Conservation (phyloP, 768 basidiomycete species). For the Neoboletus magnificus region DNA sequence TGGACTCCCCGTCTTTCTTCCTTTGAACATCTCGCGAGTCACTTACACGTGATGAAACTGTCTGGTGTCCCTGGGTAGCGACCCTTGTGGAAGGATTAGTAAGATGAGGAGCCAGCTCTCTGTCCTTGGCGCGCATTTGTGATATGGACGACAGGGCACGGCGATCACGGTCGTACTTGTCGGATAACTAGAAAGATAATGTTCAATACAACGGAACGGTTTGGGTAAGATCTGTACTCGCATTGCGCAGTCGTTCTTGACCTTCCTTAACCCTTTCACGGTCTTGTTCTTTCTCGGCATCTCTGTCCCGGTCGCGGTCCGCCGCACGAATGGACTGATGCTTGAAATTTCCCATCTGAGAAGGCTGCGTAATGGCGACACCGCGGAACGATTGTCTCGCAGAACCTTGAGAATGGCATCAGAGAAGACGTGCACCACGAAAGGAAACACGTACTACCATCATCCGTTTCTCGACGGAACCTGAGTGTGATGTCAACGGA, state of each 20-base stretch:
- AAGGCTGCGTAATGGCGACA: slow-evolving; percentile 63
- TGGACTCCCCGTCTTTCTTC: slow-evolving; percentile 69
- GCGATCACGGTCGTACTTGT: slow-evolving; percentile 80
- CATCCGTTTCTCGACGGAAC: slow-evolving; percentile 74
- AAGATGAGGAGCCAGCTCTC: slow-evolving; percentile 64
- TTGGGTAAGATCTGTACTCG: slow-evolving; percentile 23
- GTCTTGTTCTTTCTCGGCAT: slow-evolving; percentile 48
- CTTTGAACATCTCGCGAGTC: slow-evolving; percentile 60
- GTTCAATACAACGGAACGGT: neutral
- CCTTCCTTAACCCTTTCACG: slow-evolving; percentile 72
- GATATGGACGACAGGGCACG: slow-evolving; percentile 51
- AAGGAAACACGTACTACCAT: slow-evolving; percentile 49
- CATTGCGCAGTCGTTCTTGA: slow-evolving; percentile 74
- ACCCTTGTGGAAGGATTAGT: slow-evolving; percentile 41
- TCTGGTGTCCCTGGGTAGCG: slow-evolving; percentile 30
- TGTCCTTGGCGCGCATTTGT: slow-evolving; percentile 58
- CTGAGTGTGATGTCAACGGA: slow-evolving; percentile 36
- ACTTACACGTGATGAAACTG: slow-evolving; percentile 46
- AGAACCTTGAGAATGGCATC: slow-evolving; percentile 40
- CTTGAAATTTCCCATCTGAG: slow-evolving; percentile 92
- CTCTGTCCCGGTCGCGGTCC: slow-evolving; percentile 52
- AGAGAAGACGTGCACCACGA: slow-evolving; percentile 1
- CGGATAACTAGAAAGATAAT: slow-evolving; percentile 58
- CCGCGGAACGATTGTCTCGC: slow-evolving; percentile 69
- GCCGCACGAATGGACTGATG: slow-evolving; percentile 75